phyloP scores from a whole-genome alignment of 176 grass and related monocot species.

The barley (Hordeum vulgare) region DNA sequence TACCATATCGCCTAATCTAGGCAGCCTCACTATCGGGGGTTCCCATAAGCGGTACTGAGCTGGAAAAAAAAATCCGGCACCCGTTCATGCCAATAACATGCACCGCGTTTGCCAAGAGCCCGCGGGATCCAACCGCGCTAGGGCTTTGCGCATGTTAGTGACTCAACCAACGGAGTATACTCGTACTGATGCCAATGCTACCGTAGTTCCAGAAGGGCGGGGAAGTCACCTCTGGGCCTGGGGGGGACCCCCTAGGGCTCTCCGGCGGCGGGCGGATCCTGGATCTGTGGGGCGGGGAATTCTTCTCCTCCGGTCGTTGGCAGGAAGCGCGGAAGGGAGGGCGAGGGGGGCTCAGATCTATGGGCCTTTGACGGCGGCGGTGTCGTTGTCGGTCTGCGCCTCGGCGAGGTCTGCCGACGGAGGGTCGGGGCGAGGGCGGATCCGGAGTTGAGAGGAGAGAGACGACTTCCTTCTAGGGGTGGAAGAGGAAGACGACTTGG shows the following conservation, averaged over 20 bases:
- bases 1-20: neutral
- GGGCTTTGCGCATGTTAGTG: neutral
- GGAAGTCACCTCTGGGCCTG: neutral
- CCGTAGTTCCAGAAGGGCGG: neutral
- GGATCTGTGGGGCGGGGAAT: neutral
- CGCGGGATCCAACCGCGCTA: neutral
- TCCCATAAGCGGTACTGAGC: neutral
- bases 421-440: neutral
- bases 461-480: neutral
- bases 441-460: neutral
- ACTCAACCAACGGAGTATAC: neutral
- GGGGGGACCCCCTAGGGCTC: neutral
- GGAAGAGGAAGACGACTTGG: neutral
- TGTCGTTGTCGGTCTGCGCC: neutral
- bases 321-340: neutral
- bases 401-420: neutral
- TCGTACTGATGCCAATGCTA: neutral
- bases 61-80: neutral
- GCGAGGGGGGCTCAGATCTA: neutral
- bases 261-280: neutral
- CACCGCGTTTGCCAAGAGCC: neutral
- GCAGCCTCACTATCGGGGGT: neutral
- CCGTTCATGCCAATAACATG: neutral
- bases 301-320: neutral
- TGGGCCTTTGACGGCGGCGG: neutral